Evolutionary conservation across 192 early-diverging fungal species (phyloP).

Genomic region (Entomortierella chlamydospora): DNA sequence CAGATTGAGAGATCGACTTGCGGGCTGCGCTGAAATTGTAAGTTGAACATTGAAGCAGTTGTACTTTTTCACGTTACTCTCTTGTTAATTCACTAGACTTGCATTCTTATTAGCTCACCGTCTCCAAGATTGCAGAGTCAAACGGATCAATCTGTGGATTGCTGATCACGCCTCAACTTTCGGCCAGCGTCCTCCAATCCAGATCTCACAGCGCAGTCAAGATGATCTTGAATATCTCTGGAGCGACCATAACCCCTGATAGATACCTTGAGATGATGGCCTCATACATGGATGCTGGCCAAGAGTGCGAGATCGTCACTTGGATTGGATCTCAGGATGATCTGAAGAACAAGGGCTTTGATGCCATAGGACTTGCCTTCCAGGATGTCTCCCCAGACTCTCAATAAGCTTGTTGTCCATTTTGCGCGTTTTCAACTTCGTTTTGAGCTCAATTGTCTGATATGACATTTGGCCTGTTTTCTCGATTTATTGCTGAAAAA

Average conservation of each 20-base stretch:
- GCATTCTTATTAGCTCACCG: not conserved
- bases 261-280: slow-evolving; percentile 30
- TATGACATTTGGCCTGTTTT: too few relatives aligned
- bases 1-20: slow-evolving; percentile 3
- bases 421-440: too few relatives aligned
- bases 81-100: not conserved
- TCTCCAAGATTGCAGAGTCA: not conserved
- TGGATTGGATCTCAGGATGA: not conserved
- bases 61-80: not conserved
- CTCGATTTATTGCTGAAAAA: too few relatives aligned
- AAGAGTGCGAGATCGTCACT: slow-evolving; percentile 22
- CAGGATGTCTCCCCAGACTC: not conserved
- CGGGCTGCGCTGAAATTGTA: slow-evolving; percentile 10
- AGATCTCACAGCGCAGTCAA: slow-evolving; percentile 5
- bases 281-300: slow-evolving; percentile 30
- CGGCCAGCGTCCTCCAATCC: not conserved
- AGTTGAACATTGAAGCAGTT: not conserved
- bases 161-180: slow-evolving; percentile 8
- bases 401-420: not conserved
- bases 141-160: slow-evolving; percentile 3
- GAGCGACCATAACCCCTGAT: not conserved
- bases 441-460: too few relatives aligned
- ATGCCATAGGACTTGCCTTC: slow-evolving; percentile 17
- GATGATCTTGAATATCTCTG: slow-evolving; percentile 30
- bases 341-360: slow-evolving; percentile 3